phyloP scores from a whole-genome alignment of 73 alveolate species.

The Tetrahymena borealis region DNA sequence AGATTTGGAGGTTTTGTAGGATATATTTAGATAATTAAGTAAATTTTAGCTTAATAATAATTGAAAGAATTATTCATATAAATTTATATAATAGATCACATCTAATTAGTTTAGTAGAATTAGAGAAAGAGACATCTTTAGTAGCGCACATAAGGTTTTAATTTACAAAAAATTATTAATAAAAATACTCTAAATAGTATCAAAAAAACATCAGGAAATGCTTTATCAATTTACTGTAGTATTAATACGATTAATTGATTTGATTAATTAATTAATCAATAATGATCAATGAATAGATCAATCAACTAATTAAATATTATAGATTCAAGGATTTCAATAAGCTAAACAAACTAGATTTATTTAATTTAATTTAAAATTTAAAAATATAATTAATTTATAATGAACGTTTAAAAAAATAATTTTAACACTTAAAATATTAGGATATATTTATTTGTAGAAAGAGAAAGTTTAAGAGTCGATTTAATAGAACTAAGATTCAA shows the following conservation, averaged over 20 bases:
- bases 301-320: neutral
- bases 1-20: neutral
- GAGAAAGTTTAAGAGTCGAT: conserved; percentile 48
- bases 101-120: neutral
- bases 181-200: too few relatives aligned
- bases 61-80: neutral
- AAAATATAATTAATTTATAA: too few relatives aligned
- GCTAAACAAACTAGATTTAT: too few relatives aligned
- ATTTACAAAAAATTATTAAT: too few relatives aligned
- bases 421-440: neutral
- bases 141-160: neutral
- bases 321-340: neutral
- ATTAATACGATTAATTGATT: too few relatives aligned
- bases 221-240: too few relatives aligned
- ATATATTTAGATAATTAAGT: neutral
- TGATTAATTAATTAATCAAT: too few relatives aligned
- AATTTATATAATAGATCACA: neutral
- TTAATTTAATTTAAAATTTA: too few relatives aligned
- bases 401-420: too few relatives aligned
- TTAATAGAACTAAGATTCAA: conserved; percentile 43
- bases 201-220: too few relatives aligned
- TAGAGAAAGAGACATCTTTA: neutral
- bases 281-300: too few relatives aligned
- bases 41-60: neutral
- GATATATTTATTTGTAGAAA: neutral